These are phyloP conservation scores for Ophiocordyceps unilateralis DNA, from an alignment of 2,329 filamentous ascomycete species.

Conservation along the genomic window DNA sequence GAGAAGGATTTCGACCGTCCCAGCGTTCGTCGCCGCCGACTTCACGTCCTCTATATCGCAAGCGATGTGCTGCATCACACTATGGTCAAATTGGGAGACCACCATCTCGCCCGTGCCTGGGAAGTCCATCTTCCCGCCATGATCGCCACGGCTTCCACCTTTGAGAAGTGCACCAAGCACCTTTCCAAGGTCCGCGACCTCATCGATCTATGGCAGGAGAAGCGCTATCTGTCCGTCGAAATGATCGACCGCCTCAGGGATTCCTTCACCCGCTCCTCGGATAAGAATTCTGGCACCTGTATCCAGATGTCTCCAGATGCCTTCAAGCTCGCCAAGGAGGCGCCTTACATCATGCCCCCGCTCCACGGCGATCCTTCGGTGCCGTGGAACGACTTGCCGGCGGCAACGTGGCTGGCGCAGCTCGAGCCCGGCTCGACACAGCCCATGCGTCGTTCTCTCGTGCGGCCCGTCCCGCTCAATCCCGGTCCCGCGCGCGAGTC, in stretches of 20 bases:
- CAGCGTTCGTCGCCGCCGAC: conserved; percentile 48
- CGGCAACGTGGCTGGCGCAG: conserved; percentile 63
- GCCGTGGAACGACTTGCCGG: conserved; percentile 69
- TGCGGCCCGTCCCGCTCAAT: conserved; percentile 54
- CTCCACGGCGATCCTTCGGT: conserved; percentile 58
- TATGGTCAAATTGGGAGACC: conserved; percentile 31
- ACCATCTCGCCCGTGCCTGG: conserved; percentile 37
- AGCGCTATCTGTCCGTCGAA: conserved; percentile 39
- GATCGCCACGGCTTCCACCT: conserved; percentile 37
- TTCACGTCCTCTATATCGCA: conserved; percentile 63
- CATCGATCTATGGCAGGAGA: conserved; percentile 53
- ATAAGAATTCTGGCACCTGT: conserved; percentile 7
- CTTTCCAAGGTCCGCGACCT: conserved; percentile 46
- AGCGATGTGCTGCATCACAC: conserved; percentile 64
- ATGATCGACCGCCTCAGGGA: conserved; percentile 42
- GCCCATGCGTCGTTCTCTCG: conserved; percentile 53
- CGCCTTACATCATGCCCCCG: conserved; percentile 54
- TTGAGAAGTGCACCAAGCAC: conserved; percentile 46
- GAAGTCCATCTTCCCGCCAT: conserved; percentile 45
- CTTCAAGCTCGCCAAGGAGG: conserved; percentile 31
- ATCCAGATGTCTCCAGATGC: conserved; percentile 8
- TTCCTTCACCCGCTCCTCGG: conserved; percentile 26
- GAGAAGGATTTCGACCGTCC: conserved; percentile 18
- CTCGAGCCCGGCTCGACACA: conserved; percentile 59
- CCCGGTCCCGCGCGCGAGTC: conserved; percentile 49